Conservation (phyloP, 768 basidiomycete species). For the Hypsizygus marmoreus region DNA sequence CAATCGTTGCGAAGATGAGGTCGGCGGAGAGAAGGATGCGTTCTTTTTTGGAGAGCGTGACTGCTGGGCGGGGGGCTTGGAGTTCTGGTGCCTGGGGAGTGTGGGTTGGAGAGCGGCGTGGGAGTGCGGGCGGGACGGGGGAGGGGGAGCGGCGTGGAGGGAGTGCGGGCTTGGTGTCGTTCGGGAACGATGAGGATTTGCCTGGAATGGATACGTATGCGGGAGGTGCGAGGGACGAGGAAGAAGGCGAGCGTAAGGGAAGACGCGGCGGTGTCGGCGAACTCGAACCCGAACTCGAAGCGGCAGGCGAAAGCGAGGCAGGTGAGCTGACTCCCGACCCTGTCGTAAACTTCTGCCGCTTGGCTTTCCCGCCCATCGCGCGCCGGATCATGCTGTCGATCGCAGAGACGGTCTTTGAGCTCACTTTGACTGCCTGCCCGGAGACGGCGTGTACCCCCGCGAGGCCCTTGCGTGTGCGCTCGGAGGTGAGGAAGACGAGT, state of each 20-base stretch:
- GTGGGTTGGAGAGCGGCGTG: conserved; percentile 30
- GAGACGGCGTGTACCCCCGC: conserved; percentile 63
- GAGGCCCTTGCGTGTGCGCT: conserved; percentile 58
- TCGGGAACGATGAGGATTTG: conserved; percentile 11
- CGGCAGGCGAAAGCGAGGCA: no score
- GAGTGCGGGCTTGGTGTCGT: conserved; percentile 28
- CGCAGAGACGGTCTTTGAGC: conserved; percentile 57
- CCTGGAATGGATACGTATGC: conserved; percentile 3
- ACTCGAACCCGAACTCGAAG: no score
- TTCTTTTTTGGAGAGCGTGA: conserved; percentile 42
- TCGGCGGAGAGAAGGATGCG: conserved; percentile 64
- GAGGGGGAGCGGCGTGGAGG: conserved; percentile 34
- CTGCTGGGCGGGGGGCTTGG: conserved; percentile 17
- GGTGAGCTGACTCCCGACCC: no score
- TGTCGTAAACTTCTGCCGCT: conserved; percentile 26
- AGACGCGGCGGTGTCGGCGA: conserved; percentile 18
- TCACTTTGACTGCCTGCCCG: conserved; percentile 68
- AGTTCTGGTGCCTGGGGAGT: conserved; percentile 5
- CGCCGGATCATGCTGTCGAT: conserved; percentile 63
- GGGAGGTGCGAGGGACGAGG: conserved; percentile 8
- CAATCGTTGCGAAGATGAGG: conserved; percentile 63
- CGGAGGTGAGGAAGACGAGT: conserved; percentile 61
- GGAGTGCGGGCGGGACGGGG: conserved; percentile 35
- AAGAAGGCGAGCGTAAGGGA: conserved; percentile 21
- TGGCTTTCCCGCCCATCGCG: conserved; percentile 51